Conservation (phyloP, 768 basidiomycete genomes). For the Psilocybe sp. region DNA sequence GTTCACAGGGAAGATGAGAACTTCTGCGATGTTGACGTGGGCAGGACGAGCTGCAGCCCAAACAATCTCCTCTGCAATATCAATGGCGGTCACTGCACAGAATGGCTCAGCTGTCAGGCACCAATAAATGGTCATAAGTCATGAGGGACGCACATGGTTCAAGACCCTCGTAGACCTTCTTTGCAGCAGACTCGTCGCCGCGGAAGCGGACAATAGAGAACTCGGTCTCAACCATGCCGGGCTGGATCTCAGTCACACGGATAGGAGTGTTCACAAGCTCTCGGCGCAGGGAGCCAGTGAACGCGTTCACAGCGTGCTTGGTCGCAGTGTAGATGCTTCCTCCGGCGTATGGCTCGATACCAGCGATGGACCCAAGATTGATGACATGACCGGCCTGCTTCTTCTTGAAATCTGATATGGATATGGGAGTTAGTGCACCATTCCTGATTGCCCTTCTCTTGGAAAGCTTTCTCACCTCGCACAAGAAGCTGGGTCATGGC, state of each 20-base stretch:
- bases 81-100: constrained; percentile 67
- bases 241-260: constrained; percentile 92
- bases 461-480: constrained; percentile 36
- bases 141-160: constrained; percentile 68
- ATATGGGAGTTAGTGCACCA: background rate
- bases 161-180: constrained; percentile 88
- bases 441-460: background rate
- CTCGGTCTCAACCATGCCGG: constrained; percentile 71
- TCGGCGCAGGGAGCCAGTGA: constrained; percentile 75
- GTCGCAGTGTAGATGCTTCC: constrained; percentile 94
- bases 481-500: constrained; percentile 75
- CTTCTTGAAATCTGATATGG: constrained; percentile 67
- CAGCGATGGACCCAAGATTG: constrained; percentile 93
- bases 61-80: constrained; percentile 97
- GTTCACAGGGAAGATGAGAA: constrained; percentile 75
- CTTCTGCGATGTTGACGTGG: constrained; percentile 88
- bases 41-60: constrained; percentile 92
- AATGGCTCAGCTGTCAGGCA: constrained; percentile 2
- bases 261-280: constrained; percentile 93
- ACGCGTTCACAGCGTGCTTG: constrained; percentile 83
- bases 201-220: constrained; percentile 91
- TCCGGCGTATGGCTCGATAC: constrained; percentile 82
- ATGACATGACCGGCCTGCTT: constrained; percentile 85
- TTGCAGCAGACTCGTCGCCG: constrained; percentile 79
- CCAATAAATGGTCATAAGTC: background rate